Conservation (phyloP, 257 asterid genomes). For the Solanum dulcamara region DNA sequence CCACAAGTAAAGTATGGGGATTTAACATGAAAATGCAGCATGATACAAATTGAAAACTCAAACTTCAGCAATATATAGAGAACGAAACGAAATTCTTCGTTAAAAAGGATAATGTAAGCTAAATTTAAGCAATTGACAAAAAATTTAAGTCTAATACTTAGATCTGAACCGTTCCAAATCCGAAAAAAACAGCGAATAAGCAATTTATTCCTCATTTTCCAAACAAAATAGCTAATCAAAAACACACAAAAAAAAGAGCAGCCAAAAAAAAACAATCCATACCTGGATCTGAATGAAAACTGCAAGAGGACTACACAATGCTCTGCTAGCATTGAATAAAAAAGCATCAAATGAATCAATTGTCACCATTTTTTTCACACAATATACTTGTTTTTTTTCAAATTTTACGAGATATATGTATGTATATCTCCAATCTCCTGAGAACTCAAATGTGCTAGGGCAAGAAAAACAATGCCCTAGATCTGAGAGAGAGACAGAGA, state of each 20-base stretch:
- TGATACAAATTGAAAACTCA: neutral
- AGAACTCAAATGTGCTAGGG: constrained; percentile 12
- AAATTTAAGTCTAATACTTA: neutral
- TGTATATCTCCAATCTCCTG: neutral
- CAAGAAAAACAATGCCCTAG: constrained; percentile 35
- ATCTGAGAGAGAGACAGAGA: neutral
- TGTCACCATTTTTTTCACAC: constrained; percentile 28
- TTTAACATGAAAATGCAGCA: neutral
- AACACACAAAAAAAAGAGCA: neutral
- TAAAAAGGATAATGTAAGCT: neutral
- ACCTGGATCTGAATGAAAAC: constrained; percentile 95
- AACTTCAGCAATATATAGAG: neutral
- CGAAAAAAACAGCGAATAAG: neutral
- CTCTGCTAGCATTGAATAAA: constrained; percentile 67
- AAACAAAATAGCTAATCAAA: neutral
- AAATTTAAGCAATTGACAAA: neutral
- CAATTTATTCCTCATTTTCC: neutral
- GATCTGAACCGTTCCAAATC: neutral
- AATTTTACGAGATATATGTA: neutral
- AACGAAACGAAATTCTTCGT: neutral
- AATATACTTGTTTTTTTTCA: neutral
- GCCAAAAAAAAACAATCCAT: neutral
- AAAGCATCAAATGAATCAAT: constrained; percentile 50
- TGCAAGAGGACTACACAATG: constrained; percentile 55
- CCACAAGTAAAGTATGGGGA: neutral